Evolutionary conservation across 257 asterid genomes (phyloP).

Genomic region (Plectranthus barbatus): DNA sequence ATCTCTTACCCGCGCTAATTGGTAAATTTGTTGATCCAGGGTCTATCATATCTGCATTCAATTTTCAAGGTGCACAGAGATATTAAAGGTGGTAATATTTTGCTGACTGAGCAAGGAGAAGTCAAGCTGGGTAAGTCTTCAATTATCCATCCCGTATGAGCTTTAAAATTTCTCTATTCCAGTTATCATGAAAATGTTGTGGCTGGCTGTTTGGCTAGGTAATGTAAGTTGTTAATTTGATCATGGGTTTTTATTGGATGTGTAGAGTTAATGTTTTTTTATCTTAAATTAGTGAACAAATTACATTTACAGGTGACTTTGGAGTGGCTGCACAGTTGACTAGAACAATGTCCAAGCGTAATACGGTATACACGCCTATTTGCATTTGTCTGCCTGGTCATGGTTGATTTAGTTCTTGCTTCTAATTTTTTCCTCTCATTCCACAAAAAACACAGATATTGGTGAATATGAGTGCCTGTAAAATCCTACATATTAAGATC

Average conservation of each 20-base stretch:
- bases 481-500: not conserved
- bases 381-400: not conserved
- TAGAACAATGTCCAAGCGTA: slow-evolving; percentile 98
- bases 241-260: slow-evolving; percentile 4
- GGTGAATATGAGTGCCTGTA: not conserved
- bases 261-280: not conserved
- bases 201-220: slow-evolving; percentile 10
- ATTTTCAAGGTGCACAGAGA: slow-evolving; percentile 99
- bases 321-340: slow-evolving; percentile 99
- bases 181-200: not conserved
- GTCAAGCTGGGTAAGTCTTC: slow-evolving; percentile 86
- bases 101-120: slow-evolving; percentile 96
- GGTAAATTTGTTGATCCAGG: slow-evolving; percentile 44
- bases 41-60: slow-evolving; percentile 88
- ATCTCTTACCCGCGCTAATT: slow-evolving; percentile 11
- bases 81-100: slow-evolving; percentile 95
- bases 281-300: slow-evolving; percentile 8
- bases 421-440: not conserved
- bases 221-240: slow-evolving; percentile 11
- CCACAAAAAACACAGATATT: slow-evolving; percentile 1
- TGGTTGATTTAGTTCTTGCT: not conserved
- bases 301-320: slow-evolving; percentile 74
- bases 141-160: slow-evolving; percentile 1
- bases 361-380: slow-evolving; percentile 54
- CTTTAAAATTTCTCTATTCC: slow-evolving; percentile 6